Evolutionary conservation across 116 monocot species (phyloP).

Genomic region (Thalassia testudinum): DNA sequence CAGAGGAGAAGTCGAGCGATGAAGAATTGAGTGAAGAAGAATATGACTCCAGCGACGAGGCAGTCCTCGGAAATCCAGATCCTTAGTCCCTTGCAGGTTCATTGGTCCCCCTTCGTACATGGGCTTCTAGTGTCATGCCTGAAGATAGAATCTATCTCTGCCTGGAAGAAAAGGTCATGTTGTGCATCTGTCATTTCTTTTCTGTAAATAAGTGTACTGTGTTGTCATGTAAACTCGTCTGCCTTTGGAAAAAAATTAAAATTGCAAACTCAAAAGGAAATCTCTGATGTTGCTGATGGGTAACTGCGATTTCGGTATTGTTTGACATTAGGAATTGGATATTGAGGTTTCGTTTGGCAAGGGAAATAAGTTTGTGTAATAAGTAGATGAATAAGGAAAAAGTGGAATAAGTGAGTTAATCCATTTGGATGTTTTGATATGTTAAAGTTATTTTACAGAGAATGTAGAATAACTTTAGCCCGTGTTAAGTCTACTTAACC

Average conservation of each 20-base stretch:
- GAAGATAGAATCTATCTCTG: not conserved
- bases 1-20: constrained; percentile 50
- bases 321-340: not conserved
- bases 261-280: not conserved
- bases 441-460: too few relatives aligned
- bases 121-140: not conserved
- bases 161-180: not conserved
- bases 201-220: constrained; percentile 4
- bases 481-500: too few relatives aligned
- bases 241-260: too few relatives aligned
- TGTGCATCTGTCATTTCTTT: not conserved
- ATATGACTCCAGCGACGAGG: constrained; percentile 49
- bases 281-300: not conserved
- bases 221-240: not conserved
- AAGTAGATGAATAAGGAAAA: too few relatives aligned
- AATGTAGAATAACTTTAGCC: too few relatives aligned
- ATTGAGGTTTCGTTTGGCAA: too few relatives aligned
- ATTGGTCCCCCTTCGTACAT: not conserved
- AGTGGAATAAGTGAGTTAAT: too few relatives aligned
- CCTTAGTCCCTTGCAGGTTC: constrained; percentile 15
- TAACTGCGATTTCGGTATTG: not conserved
- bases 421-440: too few relatives aligned
- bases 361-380: too few relatives aligned
- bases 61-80: constrained; percentile 53
- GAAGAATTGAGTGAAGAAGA: constrained; percentile 72